Conservation (phyloP, 2,329 filamentous ascomycete genomes). For the Penicillium sp. region DNA sequence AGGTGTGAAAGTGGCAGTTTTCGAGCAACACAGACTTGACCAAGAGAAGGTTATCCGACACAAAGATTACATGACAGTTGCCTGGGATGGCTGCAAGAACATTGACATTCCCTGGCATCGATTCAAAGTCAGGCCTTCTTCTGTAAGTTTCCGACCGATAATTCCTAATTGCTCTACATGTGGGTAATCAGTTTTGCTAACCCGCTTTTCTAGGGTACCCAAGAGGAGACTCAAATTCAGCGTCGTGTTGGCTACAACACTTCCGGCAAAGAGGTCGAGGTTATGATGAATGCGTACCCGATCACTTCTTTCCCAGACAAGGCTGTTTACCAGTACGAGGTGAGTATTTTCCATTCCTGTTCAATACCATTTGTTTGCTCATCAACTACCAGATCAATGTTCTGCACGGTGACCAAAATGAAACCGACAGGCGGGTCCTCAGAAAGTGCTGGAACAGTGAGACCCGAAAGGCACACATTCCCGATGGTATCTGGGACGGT, state of each 20-base stretch:
- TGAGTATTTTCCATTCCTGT: conserved; percentile 47
- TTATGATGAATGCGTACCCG: conserved; percentile 72
- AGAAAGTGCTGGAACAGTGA: conserved; percentile 73
- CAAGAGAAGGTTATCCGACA: not conserved
- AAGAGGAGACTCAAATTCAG: not conserved
- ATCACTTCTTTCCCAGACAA: conserved; percentile 59
- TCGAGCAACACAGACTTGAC: not conserved
- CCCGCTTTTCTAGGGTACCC: not conserved
- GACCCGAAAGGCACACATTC: conserved; percentile 18
- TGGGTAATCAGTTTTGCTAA: not conserved
- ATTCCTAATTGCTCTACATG: not conserved
- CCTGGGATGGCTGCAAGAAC: conserved; percentile 7
- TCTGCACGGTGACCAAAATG: conserved; percentile 61
- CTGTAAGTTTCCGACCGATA: not conserved
- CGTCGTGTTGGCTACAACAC: conserved; percentile 49
- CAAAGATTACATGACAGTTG: not conserved
- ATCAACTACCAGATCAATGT: conserved; percentile 58
- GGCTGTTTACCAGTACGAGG: conserved; percentile 80
- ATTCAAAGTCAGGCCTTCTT: not conserved
- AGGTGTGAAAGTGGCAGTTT: not conserved
- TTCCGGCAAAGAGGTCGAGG: conserved; percentile 52
- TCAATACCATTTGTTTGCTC: conserved; percentile 4
- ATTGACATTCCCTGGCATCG: conserved; percentile 8
- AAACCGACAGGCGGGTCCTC: conserved; percentile 54
- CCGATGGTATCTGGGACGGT: conserved; percentile 69